These are phyloP conservation scores for Eucalyptus polyanthemos DNA, from an alignment of 345 rosid genomes.

Conservation along the genomic window DNA sequence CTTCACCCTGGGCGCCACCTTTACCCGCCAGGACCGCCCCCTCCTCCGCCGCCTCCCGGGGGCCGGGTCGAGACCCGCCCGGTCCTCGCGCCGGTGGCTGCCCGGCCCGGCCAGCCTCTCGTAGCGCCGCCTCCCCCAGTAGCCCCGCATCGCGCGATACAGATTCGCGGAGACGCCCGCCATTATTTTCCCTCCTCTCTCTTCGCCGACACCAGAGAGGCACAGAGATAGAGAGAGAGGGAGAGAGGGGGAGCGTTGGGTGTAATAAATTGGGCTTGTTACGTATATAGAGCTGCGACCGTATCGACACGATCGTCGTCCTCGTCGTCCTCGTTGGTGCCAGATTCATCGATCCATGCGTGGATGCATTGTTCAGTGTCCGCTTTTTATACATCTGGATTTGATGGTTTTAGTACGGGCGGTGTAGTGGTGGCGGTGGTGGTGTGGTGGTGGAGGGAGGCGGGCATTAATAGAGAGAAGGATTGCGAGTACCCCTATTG, in stretches of 20 bases:
- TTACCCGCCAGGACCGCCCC: conserved; percentile 25
- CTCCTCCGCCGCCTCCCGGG: not conserved
- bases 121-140: conserved; percentile 16
- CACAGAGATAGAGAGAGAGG: not conserved
- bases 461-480: not conserved
- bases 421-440: not conserved
- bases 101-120: conserved; percentile 1
- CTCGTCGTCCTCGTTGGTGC: not conserved
- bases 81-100: not conserved
- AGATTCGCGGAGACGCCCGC: not conserved
- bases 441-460: not conserved
- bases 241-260: not conserved
- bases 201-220: not conserved
- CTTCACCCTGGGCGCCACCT: conserved; percentile 24
- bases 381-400: not conserved
- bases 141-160: conserved; percentile 8
- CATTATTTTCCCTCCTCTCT: not conserved
- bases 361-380: not conserved
- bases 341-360: not conserved
- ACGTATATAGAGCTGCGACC: not conserved
- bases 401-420: not conserved
- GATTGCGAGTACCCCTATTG: not conserved
- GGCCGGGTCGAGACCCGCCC: conserved; percentile 5
- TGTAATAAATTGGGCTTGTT: not conserved
- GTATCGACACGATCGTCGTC: not conserved